These are phyloP conservation scores for Rubus idaeus DNA, from an alignment of 306 rosid species.

Conservation along the genomic window DNA sequence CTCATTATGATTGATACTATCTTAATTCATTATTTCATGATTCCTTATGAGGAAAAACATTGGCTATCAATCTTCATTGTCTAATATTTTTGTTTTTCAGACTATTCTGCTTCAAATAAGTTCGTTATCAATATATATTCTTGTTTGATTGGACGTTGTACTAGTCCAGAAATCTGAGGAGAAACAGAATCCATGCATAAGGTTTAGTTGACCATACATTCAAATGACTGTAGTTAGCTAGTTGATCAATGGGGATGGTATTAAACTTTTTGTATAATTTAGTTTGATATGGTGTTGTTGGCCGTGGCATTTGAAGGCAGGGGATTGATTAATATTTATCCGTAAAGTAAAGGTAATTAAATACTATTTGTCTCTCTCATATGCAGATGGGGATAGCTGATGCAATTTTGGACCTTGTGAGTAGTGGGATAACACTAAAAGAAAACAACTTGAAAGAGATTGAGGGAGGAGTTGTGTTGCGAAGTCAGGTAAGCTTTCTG, in stretches of 20 bases:
- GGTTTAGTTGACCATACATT: neutral
- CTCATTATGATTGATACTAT: neutral
- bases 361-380: slow-evolving; percentile 22
- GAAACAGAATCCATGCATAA: neutral
- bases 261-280: neutral
- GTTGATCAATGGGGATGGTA: neutral
- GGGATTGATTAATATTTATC: neutral
- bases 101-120: neutral
- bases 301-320: neutral
- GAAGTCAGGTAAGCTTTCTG: slow-evolving; percentile 68
- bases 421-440: slow-evolving; percentile 83
- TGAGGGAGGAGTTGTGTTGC: slow-evolving; percentile 76
- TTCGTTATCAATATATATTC: neutral
- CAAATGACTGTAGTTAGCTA: neutral
- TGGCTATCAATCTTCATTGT: neutral
- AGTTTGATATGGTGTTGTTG: neutral
- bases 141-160: neutral
- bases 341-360: neutral
- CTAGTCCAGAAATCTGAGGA: neutral
- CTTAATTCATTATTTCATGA: neutral
- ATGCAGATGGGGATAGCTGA: slow-evolving; percentile 93
- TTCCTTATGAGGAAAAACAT: neutral
- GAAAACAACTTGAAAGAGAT: slow-evolving; percentile 94
- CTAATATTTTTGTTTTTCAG: neutral
- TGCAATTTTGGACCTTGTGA: slow-evolving; percentile 96